phyloP scores from a whole-genome alignment of 2,329 filamentous ascomycete genomes.

The Xylariales sp. region DNA sequence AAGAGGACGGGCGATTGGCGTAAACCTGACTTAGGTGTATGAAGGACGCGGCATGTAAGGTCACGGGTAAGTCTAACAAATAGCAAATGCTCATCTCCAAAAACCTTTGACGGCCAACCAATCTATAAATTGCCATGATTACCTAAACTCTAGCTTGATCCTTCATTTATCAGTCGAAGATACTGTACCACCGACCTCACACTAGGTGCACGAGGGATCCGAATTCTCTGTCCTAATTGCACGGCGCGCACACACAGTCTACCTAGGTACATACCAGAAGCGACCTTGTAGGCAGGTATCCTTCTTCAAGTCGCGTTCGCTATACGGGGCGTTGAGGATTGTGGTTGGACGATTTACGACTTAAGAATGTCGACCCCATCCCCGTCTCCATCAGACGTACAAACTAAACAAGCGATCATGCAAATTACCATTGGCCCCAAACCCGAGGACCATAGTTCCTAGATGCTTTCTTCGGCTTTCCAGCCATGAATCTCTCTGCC shows the following conservation, averaged over 20 bases:
- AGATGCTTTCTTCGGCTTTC: constrained; percentile 23
- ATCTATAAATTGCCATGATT: neutral
- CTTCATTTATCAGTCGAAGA: neutral
- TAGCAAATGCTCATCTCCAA: neutral
- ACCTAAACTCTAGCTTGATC: constrained; percentile 2
- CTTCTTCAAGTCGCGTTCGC: constrained; percentile 24
- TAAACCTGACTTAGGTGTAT: neutral
- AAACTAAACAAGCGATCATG: constrained; percentile 39
- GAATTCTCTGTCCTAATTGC: constrained; percentile 18
- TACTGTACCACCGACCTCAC: neutral
- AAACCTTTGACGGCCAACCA: neutral
- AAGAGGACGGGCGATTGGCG: neutral
- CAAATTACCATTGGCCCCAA: constrained; percentile 39
- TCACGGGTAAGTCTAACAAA: neutral
- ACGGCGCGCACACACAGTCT: constrained; percentile 12
- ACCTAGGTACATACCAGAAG: constrained; percentile 8
- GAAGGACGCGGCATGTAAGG: neutral
- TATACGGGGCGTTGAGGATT: constrained; percentile 37
- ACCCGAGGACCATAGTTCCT: constrained; percentile 15
- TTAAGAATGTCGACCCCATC: constrained; percentile 40
- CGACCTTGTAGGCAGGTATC: constrained; percentile 18
- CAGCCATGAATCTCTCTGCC: constrained; percentile 18
- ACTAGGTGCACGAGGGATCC: constrained; percentile 29
- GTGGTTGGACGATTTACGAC: constrained; percentile 59
- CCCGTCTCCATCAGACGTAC: constrained; percentile 40